Evolutionary conservation across 768 basidiomycete genomes (phyloP).

Genomic region (Panus rudis): DNA sequence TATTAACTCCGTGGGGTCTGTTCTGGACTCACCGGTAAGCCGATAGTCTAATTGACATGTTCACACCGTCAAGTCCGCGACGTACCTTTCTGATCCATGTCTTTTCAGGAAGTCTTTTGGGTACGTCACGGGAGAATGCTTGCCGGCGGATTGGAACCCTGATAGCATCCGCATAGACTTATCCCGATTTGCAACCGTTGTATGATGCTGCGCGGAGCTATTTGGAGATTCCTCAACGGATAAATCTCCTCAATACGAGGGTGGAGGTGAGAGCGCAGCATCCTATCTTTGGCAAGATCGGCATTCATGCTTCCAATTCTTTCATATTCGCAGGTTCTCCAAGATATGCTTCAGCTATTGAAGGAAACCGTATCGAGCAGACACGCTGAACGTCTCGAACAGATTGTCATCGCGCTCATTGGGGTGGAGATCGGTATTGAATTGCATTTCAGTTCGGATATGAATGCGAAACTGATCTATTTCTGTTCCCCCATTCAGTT

Average conservation of each 20-base stretch:
- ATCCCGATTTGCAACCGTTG: constrained; percentile 89
- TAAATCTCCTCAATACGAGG: constrained; percentile 87
- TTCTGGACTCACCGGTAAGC: constrained; percentile 90
- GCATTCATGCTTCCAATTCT: too few species aligned
- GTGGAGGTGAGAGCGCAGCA: constrained; percentile 86
- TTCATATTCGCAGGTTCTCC: constrained; percentile 57
- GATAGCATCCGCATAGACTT: constrained; percentile 48
- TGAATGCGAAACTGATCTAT: not conserved
- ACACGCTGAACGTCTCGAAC: constrained; percentile 87
- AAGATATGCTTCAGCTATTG: constrained; percentile 93
- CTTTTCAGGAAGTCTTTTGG: constrained; percentile 84
- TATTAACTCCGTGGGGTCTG: constrained; percentile 92
- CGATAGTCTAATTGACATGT: constrained; percentile 3
- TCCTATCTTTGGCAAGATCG: too few species aligned
- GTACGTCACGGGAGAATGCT: constrained; percentile 34
- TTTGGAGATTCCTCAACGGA: constrained; percentile 90
- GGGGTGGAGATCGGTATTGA: constrained; percentile 76
- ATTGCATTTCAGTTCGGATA: not conserved
- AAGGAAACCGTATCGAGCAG: constrained; percentile 92
- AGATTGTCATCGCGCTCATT: constrained; percentile 88
- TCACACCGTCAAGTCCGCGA: constrained; percentile 4
- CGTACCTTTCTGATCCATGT: not conserved
- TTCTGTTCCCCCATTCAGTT: constrained; percentile 35
- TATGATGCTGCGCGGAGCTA: constrained; percentile 93
- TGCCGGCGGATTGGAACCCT: not conserved